A percentile compares a stretch with the other conserved stretches of the same genome.
Evolutionary conservation across 129 eudicot species (phyloP).

Genomic region (Escallonia rubra): DNA sequence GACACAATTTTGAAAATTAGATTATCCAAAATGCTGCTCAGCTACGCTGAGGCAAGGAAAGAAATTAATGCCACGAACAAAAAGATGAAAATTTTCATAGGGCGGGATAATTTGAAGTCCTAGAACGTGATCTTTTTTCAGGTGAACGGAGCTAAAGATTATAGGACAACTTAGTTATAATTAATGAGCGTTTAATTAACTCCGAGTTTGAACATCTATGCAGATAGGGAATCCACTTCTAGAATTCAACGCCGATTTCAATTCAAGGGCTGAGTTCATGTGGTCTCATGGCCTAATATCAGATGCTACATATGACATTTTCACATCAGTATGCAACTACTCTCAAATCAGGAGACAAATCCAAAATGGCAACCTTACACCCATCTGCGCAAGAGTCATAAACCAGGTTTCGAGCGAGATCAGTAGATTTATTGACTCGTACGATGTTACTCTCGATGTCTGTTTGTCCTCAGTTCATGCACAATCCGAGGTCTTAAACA

Average conservation of each 20-base stretch:
- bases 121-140: too few species aligned
- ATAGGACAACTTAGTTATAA: too few species aligned
- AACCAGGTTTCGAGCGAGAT: conserved; percentile 46
- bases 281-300: conserved; percentile 97
- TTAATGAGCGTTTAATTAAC: too few species aligned
- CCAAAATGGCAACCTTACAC: conserved; percentile 26
- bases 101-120: too few species aligned
- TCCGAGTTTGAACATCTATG: neutral
- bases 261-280: conserved; percentile 60
- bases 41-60: too few species aligned
- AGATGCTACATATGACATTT: conserved; percentile 48
- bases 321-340: conserved; percentile 57
- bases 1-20: too few species aligned
- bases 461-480: conserved; percentile 48
- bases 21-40: too few species aligned
- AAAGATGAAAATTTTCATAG: too few species aligned
- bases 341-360: conserved; percentile 67
- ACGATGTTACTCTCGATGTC: conserved; percentile 73
- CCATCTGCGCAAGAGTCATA: conserved; percentile 43
- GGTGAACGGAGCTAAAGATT: too few species aligned
- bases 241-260: conserved; percentile 76
- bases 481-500: conserved; percentile 50
- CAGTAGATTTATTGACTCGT: conserved; percentile 45
- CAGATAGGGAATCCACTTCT: conserved; percentile 91
- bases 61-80: too few species aligned